Evolutionary conservation across 768 basidiomycete genomes (phyloP), one percentile per base, ranked within the genome.

Genomic region (Russula sp.): DNA sequence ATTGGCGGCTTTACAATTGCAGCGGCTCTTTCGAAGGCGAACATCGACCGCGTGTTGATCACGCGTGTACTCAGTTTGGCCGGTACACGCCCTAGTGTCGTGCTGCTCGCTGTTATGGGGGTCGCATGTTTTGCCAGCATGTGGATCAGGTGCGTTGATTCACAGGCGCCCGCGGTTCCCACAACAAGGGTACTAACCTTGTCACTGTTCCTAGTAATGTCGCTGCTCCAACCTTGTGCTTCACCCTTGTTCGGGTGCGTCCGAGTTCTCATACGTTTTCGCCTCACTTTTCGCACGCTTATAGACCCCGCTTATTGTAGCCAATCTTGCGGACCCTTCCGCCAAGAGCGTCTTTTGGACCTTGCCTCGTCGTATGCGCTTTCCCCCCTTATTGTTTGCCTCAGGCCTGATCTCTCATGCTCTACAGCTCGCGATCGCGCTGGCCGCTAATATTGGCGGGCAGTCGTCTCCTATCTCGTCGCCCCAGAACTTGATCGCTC

Each of bases 1-100:
- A 92, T 96, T 67, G 94, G 94, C 10, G 96, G 97, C 35, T 96
- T 98, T 80, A 98, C 96, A 9, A 96, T 98, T 66, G 94, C 97
- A 0, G 94, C 95, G 10, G 97, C 95, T 0, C 77, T 99, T 27
- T 91, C 89, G 77, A 98, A 98, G 78, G 95, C 95, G 6, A 89
- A 89, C 66, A 93, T 98, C 64, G 97, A 98, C 76, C 84, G 88
- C 27, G 84, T 98, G 61, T 73, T 98, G 53, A 94, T 98, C 65
- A 95, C 94, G 4, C 84, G 90, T 34, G 86, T 98, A 47, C 82
- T 99, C 57, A 88, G 86, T 70, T 79, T 98, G 55, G 97, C 97
- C 7, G 96, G 97, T 5, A 87, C 92, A 11, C 81, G 81, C 59
- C 97, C 96, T 2, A 86, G 84, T 64, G 87, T 82, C 0, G 95